phyloP scores from a whole-genome alignment of 495 filamentous ascomycete species.

The Xylaria venustula region DNA sequence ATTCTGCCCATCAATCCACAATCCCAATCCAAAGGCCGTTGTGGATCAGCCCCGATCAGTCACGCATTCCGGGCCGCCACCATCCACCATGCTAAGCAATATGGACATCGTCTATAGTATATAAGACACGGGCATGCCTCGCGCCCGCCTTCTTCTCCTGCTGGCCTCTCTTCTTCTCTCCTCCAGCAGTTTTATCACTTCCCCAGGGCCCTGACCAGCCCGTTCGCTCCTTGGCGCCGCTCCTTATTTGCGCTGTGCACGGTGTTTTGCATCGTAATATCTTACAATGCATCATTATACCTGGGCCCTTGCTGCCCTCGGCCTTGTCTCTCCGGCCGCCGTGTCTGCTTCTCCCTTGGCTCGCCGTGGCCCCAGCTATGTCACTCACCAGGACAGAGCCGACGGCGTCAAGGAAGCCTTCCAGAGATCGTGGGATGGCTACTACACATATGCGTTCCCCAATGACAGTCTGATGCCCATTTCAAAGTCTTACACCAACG shows the following conservation, averaged over 20 bases:
- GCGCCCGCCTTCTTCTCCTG: neutral
- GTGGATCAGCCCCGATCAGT: neutral
- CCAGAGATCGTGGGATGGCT: conserved; percentile 75
- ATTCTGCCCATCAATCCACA: neutral
- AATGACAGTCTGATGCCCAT: conserved; percentile 75
- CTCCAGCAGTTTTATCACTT: conserved; percentile 8
- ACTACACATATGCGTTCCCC: conserved; percentile 75
- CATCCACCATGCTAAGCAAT: neutral
- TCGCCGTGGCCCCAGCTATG: conserved; percentile 25
- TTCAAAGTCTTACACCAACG: conserved; percentile 62
- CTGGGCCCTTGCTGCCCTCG: conserved; percentile 12
- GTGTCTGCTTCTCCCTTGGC: conserved; percentile 18
- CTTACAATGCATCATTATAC: conserved; percentile 9
- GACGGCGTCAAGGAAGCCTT: conserved; percentile 75
- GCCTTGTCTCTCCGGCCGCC: conserved; percentile 7
- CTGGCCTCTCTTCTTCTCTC: neutral
- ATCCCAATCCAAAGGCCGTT: no score
- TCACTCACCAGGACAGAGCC: conserved; percentile 40
- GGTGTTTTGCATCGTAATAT: neutral
- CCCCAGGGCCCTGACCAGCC: neutral
- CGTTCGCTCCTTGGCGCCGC: conserved; percentile 1
- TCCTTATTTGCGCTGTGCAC: neutral
- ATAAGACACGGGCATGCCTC: conserved; percentile 26
- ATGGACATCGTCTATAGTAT: conserved; percentile 10
- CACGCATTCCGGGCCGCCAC: conserved; percentile 8